Evolutionary conservation across 257 asterid species (phyloP), one percentile per base, ranked within the genome.

Genomic region (Knoxia roxburghii): DNA sequence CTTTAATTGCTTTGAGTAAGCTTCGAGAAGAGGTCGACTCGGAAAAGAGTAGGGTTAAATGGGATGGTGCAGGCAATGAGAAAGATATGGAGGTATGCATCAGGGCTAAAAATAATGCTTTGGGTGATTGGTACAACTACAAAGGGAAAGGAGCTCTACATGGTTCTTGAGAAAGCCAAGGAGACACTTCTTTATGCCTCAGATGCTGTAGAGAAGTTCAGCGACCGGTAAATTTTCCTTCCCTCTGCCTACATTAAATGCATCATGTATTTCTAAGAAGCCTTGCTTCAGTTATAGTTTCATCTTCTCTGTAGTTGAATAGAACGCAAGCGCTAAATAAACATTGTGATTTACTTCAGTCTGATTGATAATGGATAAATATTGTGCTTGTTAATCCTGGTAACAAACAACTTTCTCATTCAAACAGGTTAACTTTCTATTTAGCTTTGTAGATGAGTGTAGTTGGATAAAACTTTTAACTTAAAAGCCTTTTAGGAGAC

Each of bases 161-260:
- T 94, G 97, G 96, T 87, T 76, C 93, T 94, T 56, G 99, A 94
- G 84, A 94, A 90, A 86, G 97, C 95, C 72, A 84, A 70, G 76
- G 99, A 94, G 73, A 90, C 97, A 35, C 96, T 94, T 71, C 95
- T 94, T 48, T 94, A 81, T 65, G 97, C 97, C 69, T 81, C 96
- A 50, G 97, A 87, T 54, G 96, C 97, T 48, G 86, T 85, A 67
- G 91, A 88, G 80, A 94, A 86, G 81, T 94, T 94, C 82, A 94
- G 96, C 70, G 95, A 90, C 73, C 87, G 99, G 98, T 93, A 80
- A 72, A 20, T 56, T 43, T 63, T 64, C 60, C 43, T 32, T 26
- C 54, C 15, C n/a, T 33, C 29, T 32, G 30, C 2, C 64, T 59
- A 2, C 48, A 59, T 59, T 43, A 43, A 14, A 12, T 12, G 10